These are phyloP conservation scores for Lupinus albus DNA, from an alignment of 306 rosid species.

Conservation along the genomic window DNA sequence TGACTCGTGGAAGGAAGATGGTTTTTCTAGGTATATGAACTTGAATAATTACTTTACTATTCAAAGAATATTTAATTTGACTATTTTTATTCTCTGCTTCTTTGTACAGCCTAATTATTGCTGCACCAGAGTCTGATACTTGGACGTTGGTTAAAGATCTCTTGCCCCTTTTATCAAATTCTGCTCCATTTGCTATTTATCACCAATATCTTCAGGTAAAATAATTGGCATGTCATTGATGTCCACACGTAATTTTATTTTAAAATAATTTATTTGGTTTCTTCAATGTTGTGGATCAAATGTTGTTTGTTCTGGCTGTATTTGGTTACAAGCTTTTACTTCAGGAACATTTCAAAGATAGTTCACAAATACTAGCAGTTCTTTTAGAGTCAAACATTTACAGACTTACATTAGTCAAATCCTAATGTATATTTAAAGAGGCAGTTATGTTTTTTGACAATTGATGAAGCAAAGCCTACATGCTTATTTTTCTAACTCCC, in stretches of 20 bases:
- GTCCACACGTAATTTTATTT: not conserved
- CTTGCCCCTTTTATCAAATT: conserved; percentile 75
- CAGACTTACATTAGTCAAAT: not conserved
- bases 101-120: conserved; percentile 71
- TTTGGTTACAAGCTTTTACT: conserved; percentile 4
- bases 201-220: conserved; percentile 92
- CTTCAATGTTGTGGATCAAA: not conserved
- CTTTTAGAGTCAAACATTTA: not conserved
- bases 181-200: conserved; percentile 94
- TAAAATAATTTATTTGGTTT: not conserved
- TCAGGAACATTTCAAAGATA: conserved; percentile 18
- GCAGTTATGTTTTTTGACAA: not conserved
- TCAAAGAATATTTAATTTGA: conserved; percentile 13
- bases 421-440: not conserved
- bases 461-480: not conserved
- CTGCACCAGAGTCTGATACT: conserved; percentile 82
- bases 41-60: conserved; percentile 10
- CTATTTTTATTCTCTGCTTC: not conserved
- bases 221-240: conserved; percentile 7
- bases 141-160: conserved; percentile 70
- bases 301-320: conserved; percentile 19
- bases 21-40: conserved; percentile 73
- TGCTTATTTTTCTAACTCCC: too few relatives aligned
- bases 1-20: conserved; percentile 81
- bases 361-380: not conserved